phyloP scores from a whole-genome alignment of 352 stramenopile species.

The Globisporangium iwayamae region DNA sequence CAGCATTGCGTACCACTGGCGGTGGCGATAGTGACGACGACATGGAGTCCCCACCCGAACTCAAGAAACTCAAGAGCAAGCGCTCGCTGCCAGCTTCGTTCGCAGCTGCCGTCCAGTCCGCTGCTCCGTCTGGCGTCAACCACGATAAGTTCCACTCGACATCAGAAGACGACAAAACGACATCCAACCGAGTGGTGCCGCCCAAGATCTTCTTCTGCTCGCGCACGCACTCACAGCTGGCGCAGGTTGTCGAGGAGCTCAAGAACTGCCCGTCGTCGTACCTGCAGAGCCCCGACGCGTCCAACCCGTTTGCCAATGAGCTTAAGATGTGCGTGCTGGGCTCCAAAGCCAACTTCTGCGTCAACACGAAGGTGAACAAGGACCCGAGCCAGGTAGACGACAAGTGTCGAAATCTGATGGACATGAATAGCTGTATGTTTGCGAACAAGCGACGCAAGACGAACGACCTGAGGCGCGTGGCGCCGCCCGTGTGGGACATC shows the following conservation, averaged over 20 bases:
- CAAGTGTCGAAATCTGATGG: slow-evolving; percentile 60
- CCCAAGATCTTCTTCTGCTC: slow-evolving; percentile 86
- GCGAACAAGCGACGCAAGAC: slow-evolving; percentile 51
- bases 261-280: slow-evolving; percentile 73
- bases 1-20: neutral
- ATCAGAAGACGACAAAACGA: neutral
- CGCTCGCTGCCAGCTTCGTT: slow-evolving; percentile 29
- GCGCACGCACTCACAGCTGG: slow-evolving; percentile 83
- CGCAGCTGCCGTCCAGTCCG: neutral
- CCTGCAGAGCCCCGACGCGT: slow-evolving; percentile 33
- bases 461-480: slow-evolving; percentile 44
- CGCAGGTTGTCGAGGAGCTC: slow-evolving; percentile 78
- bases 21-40: neutral
- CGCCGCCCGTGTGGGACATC: slow-evolving; percentile 79
- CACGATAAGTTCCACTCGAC: slow-evolving; percentile 26
- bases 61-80: slow-evolving; percentile 17
- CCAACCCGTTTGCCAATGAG: slow-evolving; percentile 29
- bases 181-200: slow-evolving; percentile 27
- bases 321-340: slow-evolving; percentile 81
- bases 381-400: slow-evolving; percentile 64
- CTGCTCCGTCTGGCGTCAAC: neutral
- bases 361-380: slow-evolving; percentile 70
- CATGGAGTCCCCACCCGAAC: slow-evolving; percentile 6
- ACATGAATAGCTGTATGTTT: slow-evolving; percentile 52
- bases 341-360: slow-evolving; percentile 78